Percentiles rank a stretch among this genome's conserved stretches.
Evolutionary conservation across 2,329 filamentous ascomycete genomes (phyloP).

Genomic region (Sclerotinia nivalis): DNA sequence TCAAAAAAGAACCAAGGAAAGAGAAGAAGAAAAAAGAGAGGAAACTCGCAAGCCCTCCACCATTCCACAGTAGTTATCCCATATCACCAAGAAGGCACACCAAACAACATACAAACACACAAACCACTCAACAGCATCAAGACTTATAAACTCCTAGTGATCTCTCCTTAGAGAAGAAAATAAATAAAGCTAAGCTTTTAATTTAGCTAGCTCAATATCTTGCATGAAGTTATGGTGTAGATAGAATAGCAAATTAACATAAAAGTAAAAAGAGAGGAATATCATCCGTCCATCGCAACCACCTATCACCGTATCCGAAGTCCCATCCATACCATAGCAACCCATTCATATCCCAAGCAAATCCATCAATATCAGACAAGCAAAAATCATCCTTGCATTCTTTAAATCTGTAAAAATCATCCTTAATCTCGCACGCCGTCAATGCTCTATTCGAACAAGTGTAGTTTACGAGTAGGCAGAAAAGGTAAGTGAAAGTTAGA

Average conservation of each 20-base stretch:
- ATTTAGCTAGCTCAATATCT: too few species aligned
- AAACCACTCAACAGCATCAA: too few species aligned
- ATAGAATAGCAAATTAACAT: background rate
- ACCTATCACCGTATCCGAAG: constrained; percentile 4
- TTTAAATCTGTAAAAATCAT: background rate
- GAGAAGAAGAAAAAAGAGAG: too few species aligned
- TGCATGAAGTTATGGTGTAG: too few species aligned
- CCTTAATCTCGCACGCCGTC: constrained; percentile 5
- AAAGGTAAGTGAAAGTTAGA: background rate
- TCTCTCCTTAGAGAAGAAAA: too few species aligned
- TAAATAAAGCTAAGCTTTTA: too few species aligned
- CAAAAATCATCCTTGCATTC: background rate
- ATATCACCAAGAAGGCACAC: too few species aligned
- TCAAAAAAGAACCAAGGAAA: too few species aligned
- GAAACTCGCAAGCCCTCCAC: too few species aligned
- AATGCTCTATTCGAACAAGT: constrained; percentile 18
- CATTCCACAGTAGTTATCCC: too few species aligned
- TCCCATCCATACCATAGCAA: constrained; percentile 1
- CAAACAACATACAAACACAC: too few species aligned
- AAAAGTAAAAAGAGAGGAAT: background rate
- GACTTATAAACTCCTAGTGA: too few species aligned
- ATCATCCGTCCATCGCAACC: background rate
- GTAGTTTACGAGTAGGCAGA: constrained; percentile 19
- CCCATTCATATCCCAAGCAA: constrained; percentile 4
- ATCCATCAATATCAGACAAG: background rate